phyloP scores from a whole-genome alignment of 495 filamentous ascomycete genomes.

The Podospora comata region DNA sequence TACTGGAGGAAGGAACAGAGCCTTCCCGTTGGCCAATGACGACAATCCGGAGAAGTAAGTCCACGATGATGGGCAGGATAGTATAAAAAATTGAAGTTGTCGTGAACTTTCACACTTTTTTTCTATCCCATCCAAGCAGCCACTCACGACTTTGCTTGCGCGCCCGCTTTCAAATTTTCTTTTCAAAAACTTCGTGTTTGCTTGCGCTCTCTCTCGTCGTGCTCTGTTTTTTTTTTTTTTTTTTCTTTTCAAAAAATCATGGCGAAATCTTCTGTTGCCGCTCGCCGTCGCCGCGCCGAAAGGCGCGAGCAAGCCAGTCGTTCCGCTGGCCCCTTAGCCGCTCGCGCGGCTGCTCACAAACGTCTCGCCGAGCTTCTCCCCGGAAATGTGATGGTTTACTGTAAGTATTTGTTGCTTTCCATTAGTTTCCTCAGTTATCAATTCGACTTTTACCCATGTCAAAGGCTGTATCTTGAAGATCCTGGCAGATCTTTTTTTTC shows the following conservation, averaged over 20 bases:
- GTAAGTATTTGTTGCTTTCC: not conserved
- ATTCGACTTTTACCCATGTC: not conserved
- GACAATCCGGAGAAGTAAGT: not conserved
- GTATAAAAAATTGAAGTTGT: not conserved
- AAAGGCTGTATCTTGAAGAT: not conserved
- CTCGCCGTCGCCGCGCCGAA: no score
- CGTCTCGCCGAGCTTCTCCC: not conserved
- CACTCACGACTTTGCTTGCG: not conserved
- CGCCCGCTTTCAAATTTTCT: not conserved
- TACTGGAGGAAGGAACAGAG: no score
- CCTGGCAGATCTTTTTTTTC: not conserved
- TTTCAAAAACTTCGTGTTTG: not conserved
- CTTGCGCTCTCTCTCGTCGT: not conserved
- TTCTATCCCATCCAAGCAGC: not conserved
- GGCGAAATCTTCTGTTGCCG: no score
- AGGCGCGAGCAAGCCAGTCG: not conserved
- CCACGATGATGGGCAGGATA: not conserved
- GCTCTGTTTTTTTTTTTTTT: no score
- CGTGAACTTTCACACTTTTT: not conserved
- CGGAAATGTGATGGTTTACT: not conserved
- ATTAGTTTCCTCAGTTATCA: not conserved
- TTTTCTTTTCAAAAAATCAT: no score
- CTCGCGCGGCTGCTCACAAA: not conserved
- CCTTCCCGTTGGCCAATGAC: not conserved
- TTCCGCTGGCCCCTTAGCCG: not conserved